phyloP scores from a whole-genome alignment of 352 stramenopile species.

The Globisporangium spinosum region DNA sequence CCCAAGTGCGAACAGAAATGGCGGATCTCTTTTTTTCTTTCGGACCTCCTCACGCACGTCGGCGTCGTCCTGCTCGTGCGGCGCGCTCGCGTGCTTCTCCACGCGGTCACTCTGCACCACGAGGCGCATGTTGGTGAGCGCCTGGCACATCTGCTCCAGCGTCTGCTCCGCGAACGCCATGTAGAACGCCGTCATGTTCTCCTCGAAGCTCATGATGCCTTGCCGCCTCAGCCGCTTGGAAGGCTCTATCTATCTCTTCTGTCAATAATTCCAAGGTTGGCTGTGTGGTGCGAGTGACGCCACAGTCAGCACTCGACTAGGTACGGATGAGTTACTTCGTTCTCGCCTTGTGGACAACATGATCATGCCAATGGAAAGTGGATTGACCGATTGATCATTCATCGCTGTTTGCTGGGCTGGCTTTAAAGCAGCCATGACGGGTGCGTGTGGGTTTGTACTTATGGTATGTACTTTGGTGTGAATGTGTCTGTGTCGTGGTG shows the following conservation, averaged over 20 bases:
- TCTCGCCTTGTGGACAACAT: not conserved
- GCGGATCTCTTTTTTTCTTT: not conserved
- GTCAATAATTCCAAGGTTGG: too few relatives aligned
- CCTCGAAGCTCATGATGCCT: constrained; percentile 62
- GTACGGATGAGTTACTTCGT: not conserved
- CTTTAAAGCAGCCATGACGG: not conserved
- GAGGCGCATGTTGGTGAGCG: constrained; percentile 56
- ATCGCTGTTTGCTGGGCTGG: not conserved
- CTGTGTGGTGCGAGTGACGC: not conserved
- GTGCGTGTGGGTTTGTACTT: constrained; percentile 3
- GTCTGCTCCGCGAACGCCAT: constrained; percentile 74
- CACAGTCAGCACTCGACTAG: not conserved
- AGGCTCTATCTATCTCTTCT: too few relatives aligned
- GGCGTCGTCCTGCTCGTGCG: constrained; percentile 19
- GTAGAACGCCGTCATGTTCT: constrained; percentile 80
- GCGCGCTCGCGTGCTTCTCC: constrained; percentile 11
- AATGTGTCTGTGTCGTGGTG: not conserved
- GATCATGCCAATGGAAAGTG: not conserved
- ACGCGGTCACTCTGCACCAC: constrained; percentile 26
- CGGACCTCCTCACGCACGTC: constrained; percentile 61
- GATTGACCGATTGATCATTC: not conserved
- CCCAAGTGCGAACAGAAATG: not conserved
- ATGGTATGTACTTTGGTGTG: constrained; percentile 6
- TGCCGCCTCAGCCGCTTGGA: not conserved
- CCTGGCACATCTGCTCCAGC: constrained; percentile 60